These are phyloP conservation scores for Crithidia expoeki DNA, from an alignment of 208 protist genomes.

Conservation along the genomic window DNA sequence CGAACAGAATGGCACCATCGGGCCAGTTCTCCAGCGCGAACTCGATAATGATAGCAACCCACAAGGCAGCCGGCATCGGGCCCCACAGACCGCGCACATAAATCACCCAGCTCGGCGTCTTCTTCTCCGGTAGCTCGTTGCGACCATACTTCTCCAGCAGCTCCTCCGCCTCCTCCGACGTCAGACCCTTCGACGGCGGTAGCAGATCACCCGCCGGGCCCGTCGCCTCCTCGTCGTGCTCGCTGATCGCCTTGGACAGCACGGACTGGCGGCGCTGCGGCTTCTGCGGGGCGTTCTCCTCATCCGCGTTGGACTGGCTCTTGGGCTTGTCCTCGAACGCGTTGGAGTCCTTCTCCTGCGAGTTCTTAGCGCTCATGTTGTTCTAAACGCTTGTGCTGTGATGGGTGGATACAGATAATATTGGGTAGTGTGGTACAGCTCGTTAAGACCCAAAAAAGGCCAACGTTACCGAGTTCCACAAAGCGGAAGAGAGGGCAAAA, in stretches of 20 bases:
- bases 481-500: too few relatives aligned
- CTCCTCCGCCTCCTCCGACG: slow-evolving; percentile 59
- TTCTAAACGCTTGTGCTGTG: too few relatives aligned
- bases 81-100: slow-evolving; percentile 83
- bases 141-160: slow-evolving; percentile 73
- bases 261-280: slow-evolving; percentile 72
- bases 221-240: slow-evolving; percentile 55
- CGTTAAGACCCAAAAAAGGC: too few relatives aligned
- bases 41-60: slow-evolving; percentile 91
- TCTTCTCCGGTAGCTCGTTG: slow-evolving; percentile 81
- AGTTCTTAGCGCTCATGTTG: slow-evolving; percentile 43
- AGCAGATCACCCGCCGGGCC: slow-evolving; percentile 34
- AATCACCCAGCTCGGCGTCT: slow-evolving; percentile 79
- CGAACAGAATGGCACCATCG: slow-evolving; percentile 85
- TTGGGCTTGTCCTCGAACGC: slow-evolving; percentile 43
- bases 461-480: too few relatives aligned
- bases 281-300: slow-evolving; percentile 55
- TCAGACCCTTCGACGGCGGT: slow-evolving; percentile 68
- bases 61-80: slow-evolving; percentile 88
- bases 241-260: slow-evolving; percentile 76
- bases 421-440: too few relatives aligned
- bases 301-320: slow-evolving; percentile 28
- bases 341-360: slow-evolving; percentile 22
- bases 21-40: slow-evolving; percentile 88
- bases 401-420: too few relatives aligned